Base-by-base conservation (phyloP, 2,329 filamentous ascomycete species). In the Claviceps sp. region DNA sequence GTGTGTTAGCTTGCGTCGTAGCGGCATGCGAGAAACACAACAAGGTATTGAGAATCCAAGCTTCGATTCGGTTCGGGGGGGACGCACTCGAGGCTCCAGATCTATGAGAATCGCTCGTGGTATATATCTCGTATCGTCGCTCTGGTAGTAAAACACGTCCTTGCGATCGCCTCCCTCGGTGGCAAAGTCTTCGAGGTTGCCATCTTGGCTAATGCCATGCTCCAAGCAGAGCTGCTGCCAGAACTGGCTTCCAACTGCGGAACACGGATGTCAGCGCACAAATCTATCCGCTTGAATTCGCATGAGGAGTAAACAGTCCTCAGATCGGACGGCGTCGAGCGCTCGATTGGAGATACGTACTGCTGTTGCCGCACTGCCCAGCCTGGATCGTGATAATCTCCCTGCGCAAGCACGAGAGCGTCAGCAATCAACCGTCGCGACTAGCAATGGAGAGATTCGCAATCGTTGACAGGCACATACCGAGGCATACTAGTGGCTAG, bases 331-430 rank as follows among this genome's bases (percentile, higher is more conserved):
- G 30, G 30, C 30, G 30, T 34, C 10, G 10, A 4, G 10, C 1
- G 30, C 10, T 8, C 30, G 11, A 11, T 11, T 4, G 10, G 10
- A 10, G 11, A 5, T 44, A 86, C 87, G 76, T 68, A 95, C 90
- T 91, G 81, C 90, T 96, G 74, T 97, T 97, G 80, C 91, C 93
- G 78, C 93, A 97, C 73, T 97, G 93, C 79, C 93, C 93, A 59
- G 94, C 91, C 73, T 98, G 93, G 63, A 98, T 86, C 56, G 94
- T 98, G 71, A 98, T 98, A 64, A 98, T 98, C 80, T 98, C 93
- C 72, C 93, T 96, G 61, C 1, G 52, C 24, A 24, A 17, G 7
- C 39, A 44, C 5, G 4, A 34, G 45, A 3, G 16, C 40, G 41
- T 48, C 47, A 49, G 43, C 17, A 24, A 13, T 19, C 5, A 11